Base-by-base conservation (phyloP, 2,329 filamentous ascomycete genomes). In the Diaporthe ampelina region DNA sequence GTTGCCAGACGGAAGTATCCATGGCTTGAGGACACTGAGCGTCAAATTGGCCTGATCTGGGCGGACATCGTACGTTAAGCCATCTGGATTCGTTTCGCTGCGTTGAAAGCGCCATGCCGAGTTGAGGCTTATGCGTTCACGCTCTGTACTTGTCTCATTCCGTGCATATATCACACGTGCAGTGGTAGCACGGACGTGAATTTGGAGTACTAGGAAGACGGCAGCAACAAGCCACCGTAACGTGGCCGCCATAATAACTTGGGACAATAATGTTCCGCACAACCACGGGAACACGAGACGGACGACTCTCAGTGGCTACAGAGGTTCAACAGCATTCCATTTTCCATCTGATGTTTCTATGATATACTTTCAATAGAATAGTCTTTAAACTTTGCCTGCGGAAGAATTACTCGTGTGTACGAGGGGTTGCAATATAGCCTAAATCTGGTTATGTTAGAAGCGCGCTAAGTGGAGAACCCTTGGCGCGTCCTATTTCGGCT, bases 1-100 rank as follows among this genome's bases (percentile, higher is more conserved):
- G 35, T 73, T 75, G 43, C 70, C 63, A 15, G 37, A 45, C 32
- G 73, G 73, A 37, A 75, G 70, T 37, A 73, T 73, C 73, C 73
- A 75, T 7, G 70, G 73, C 45, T 75, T 75, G 1, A 75, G 43
- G 10, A 74, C 43, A 4, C 65, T 19, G 13, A 74, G 24, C 10
- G 43, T 72, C 10, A 72, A 15, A 37, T 74, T 72, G 11, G 24
- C 73, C 45, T 74, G 73, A 35, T 72, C 59, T 3, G 73, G 73
- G 10, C 73, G 73, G 24, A 74, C 45, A 19, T 74, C 73, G 52
- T 74, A 74, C 4, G 73, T 69, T 13, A 72, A 29, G 9, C 73
- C 73, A n/a, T 72, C 73, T 10, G 73, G 68, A 17, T 74, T 74
- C n/a, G 29, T 45, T 40, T 73, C 73, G 40, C 43, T 68, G 29